Conservation (phyloP, 352 stramenopile genomes). For the Halophytophthora polymorphica region DNA sequence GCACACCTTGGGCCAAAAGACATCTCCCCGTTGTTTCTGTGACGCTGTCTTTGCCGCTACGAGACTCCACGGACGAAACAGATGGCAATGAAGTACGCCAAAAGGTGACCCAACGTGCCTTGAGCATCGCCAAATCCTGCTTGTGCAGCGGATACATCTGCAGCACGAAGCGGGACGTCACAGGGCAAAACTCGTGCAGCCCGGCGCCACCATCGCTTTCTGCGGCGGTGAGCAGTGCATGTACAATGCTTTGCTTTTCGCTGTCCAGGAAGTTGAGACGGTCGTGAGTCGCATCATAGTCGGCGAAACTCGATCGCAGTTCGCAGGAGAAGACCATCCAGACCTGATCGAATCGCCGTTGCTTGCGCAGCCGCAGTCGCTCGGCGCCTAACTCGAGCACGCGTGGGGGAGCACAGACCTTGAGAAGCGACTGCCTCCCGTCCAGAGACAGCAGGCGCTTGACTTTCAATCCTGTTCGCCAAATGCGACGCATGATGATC, state of each 20-base stretch:
- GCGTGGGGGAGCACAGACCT: conserved; percentile 64
- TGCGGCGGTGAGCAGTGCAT: conserved; percentile 50
- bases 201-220: conserved; percentile 48
- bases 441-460: conserved; percentile 75
- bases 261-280: conserved; percentile 69
- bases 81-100: conserved; percentile 43
- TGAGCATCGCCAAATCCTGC: conserved; percentile 57
- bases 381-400: conserved; percentile 72
- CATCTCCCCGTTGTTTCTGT: conserved; percentile 9
- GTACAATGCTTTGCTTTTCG: conserved; percentile 81
- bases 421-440: conserved; percentile 71
- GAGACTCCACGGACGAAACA: conserved; percentile 2
- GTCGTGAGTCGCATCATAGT: conserved; percentile 44
- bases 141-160: conserved; percentile 90
- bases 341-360: conserved; percentile 60
- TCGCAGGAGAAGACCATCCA: conserved; percentile 81
- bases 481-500: conserved; percentile 56
- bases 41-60: conserved; percentile 3
- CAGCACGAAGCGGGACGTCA: conserved; percentile 65
- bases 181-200: conserved; percentile 65
- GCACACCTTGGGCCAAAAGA: conserved; percentile 19
- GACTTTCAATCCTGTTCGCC: conserved; percentile 54
- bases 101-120: conserved; percentile 78
- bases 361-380: conserved; percentile 61
- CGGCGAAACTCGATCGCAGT: conserved; percentile 60